A percentile compares a stretch with the other conserved stretches of the same genome.
Evolutionary conservation across 2,329 filamentous ascomycete species (phyloP).

Genomic region (Diaporthe sp.): DNA sequence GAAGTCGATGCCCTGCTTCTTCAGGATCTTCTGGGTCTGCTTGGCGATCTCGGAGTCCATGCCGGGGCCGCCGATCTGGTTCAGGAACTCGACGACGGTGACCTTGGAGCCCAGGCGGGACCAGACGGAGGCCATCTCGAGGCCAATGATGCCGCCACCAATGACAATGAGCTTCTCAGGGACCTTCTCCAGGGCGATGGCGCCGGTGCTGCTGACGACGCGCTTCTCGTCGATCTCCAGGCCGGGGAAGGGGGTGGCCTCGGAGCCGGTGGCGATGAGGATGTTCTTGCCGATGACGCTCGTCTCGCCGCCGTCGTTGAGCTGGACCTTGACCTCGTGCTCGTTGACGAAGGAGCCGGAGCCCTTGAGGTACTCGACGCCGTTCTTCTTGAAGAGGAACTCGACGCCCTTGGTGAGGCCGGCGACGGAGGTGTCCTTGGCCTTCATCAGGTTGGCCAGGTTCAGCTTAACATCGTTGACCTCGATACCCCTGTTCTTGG

Average conservation of each 20-base stretch:
- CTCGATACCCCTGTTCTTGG: slow-evolving; percentile 96
- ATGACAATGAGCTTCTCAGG: slow-evolving; percentile 98
- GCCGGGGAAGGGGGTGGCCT: slow-evolving; percentile 96
- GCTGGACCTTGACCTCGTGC: slow-evolving; percentile 90
- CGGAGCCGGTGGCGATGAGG: slow-evolving; percentile 94
- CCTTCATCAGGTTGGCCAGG: slow-evolving; percentile 96
- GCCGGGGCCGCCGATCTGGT: slow-evolving; percentile 96
- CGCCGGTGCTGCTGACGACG: slow-evolving; percentile 96
- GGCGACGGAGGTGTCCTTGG: slow-evolving; percentile 91
- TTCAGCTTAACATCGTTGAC: slow-evolving; percentile 98
- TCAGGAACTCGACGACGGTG: slow-evolving; percentile 96
- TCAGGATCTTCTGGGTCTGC: slow-evolving; percentile 89
- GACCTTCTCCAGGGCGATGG: slow-evolving; percentile 88
- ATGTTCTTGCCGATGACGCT: slow-evolving; percentile 95
- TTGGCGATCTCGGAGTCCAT: slow-evolving; percentile 98
- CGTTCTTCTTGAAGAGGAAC: slow-evolving; percentile 99
- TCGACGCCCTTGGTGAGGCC: slow-evolving; percentile 97
- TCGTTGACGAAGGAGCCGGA: slow-evolving; percentile 88
- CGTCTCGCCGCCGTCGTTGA: slow-evolving; percentile 92
- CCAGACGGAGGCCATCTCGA: slow-evolving; percentile 99
- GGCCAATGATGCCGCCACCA: slow-evolving; percentile 97
- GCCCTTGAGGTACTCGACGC: slow-evolving; percentile 97
- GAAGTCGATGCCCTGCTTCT: slow-evolving; percentile 98
- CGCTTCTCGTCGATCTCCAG: slow-evolving; percentile 97
- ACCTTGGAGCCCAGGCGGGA: slow-evolving; percentile 93